Percentiles rank a stretch among this genome's conserved stretches.
phyloP scores from a whole-genome alignment of 163 green algal species.

The Scenedesmus sp. region DNA sequence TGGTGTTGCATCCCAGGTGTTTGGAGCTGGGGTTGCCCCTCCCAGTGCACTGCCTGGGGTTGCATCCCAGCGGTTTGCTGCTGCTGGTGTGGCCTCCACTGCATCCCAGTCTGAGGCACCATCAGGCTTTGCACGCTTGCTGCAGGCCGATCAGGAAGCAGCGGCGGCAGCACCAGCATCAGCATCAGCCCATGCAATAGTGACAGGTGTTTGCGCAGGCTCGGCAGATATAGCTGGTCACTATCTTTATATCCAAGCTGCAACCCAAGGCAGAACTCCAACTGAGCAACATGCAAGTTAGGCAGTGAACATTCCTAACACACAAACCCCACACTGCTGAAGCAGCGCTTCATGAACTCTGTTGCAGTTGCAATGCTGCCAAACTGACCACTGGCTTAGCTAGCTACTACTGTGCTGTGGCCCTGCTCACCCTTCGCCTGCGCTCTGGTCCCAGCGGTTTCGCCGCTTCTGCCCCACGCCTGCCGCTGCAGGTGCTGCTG shows the following conservation, averaged over 20 bases:
- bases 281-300: too few relatives aligned
- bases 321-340: too few relatives aligned
- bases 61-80: conserved; percentile 59
- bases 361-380: neutral
- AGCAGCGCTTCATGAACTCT: neutral
- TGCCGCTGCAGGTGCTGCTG: conserved; percentile 45
- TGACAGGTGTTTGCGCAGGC: too few relatives aligned
- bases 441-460: conserved; percentile 91
- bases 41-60: conserved; percentile 45
- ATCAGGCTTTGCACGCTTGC: conserved; percentile 65
- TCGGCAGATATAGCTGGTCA: too few relatives aligned
- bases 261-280: too few relatives aligned
- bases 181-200: neutral
- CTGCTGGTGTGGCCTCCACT: conserved; percentile 74
- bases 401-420: neutral
- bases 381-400: neutral
- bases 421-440: conserved; percentile 34
- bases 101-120: conserved; percentile 81
- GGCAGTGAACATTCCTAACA: too few relatives aligned
- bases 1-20: conserved; percentile 84
- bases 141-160: conserved; percentile 34
- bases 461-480: conserved; percentile 77
- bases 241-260: too few relatives aligned
- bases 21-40: conserved; percentile 35
- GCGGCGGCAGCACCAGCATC: neutral